These are phyloP conservation scores for Amanita polypyramis DNA, from an alignment of 768 basidiomycete species.

Conservation along the genomic window DNA sequence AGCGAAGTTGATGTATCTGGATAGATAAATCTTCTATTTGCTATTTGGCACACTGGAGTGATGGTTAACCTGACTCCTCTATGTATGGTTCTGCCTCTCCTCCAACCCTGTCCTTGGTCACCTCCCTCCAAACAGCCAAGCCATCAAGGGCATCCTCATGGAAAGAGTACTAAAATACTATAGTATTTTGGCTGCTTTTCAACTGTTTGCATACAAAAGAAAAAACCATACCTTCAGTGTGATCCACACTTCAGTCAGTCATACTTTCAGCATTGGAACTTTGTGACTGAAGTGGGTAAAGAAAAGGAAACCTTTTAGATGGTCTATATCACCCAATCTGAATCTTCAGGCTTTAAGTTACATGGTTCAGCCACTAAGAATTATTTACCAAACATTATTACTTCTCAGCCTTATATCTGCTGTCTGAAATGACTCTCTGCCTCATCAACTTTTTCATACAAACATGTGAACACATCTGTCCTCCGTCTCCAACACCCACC, in stretches of 20 bases:
- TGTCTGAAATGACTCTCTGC: too few species aligned
- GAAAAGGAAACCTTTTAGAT: not conserved
- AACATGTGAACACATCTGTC: too few species aligned
- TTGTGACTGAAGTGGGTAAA: not conserved
- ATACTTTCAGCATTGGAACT: constrained; percentile 1
- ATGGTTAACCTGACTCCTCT: too few species aligned
- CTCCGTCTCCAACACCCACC: too few species aligned
- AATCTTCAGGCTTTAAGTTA: not conserved
- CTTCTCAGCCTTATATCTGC: too few species aligned
- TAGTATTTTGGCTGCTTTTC: not conserved
- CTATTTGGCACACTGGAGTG: too few species aligned
- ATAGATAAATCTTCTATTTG: too few species aligned
- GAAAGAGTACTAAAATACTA: not conserved
- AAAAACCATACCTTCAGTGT: not conserved
- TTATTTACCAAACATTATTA: too few species aligned
- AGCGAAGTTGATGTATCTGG: too few species aligned
- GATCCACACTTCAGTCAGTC: not conserved
- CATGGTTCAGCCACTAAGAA: not conserved
- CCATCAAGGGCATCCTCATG: not conserved
- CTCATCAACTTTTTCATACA: too few species aligned
- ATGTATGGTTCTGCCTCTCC: too few species aligned
- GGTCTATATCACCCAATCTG: not conserved
- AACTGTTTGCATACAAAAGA: too few species aligned
- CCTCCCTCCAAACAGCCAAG: not conserved
- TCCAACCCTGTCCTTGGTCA: not conserved